Percentiles rank a stretch among this genome's conserved stretches.
Evolutionary conservation across 371 early-diverging fungal species (phyloP).

Genomic region (Mortierella sp.): DNA sequence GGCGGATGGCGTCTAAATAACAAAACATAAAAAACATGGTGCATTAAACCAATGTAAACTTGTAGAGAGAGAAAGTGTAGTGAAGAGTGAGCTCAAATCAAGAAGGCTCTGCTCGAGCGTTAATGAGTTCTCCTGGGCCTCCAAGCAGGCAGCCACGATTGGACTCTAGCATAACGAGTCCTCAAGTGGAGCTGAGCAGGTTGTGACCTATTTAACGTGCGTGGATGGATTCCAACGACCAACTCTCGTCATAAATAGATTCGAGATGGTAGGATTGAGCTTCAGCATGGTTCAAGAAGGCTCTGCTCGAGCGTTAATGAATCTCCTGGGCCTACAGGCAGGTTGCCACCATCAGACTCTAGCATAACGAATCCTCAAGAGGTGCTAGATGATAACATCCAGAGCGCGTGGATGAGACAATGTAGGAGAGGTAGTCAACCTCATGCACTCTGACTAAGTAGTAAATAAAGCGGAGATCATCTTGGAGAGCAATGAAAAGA

Average conservation of each 20-base stretch:
- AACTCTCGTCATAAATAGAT: slow-evolving; percentile 25
- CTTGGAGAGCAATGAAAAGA: slow-evolving; percentile 6
- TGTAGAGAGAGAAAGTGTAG: slow-evolving; percentile 3
- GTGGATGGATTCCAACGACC: slow-evolving; percentile 24
- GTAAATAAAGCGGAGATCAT: neutral
- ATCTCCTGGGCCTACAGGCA: slow-evolving; percentile 18
- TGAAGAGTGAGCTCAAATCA: slow-evolving; percentile 23
- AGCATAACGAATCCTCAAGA: slow-evolving; percentile 26
- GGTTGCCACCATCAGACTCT: slow-evolving; percentile 21
- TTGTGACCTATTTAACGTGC: slow-evolving; percentile 22
- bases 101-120: no score
- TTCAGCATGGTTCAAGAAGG: no score
- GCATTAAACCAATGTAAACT: slow-evolving; percentile 5
- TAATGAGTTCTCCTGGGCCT: slow-evolving; percentile 26
- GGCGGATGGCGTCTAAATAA: slow-evolving; percentile 18
- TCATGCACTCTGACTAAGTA: slow-evolving; percentile 26
- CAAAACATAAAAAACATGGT: slow-evolving; percentile 12
- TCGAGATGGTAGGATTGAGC: no score
- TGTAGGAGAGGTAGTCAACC: slow-evolving; percentile 30
- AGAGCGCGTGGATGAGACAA: slow-evolving; percentile 25
- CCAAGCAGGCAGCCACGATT: slow-evolving; percentile 31
- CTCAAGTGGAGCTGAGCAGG: slow-evolving; percentile 27
- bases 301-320: slow-evolving; percentile 32
- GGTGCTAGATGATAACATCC: slow-evolving; percentile 33
- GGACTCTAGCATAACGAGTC: no score